Evolutionary conservation across 1,284 basidiomycete genomes (phyloP), one percentile per base, ranked within the genome.

Genomic region (Jaminaea rosea): DNA sequence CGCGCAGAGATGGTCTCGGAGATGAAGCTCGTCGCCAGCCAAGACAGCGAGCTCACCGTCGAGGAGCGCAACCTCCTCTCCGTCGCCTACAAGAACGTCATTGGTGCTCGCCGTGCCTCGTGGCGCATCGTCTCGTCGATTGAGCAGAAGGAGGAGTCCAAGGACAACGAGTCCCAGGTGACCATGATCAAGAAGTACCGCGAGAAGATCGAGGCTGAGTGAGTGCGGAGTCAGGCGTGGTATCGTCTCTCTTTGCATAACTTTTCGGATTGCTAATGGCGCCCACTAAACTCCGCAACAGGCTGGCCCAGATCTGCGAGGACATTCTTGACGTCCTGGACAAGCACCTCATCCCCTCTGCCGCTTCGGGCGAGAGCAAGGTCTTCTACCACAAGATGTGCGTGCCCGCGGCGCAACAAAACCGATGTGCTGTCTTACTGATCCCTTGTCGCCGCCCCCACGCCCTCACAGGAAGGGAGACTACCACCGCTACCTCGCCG

Each of bases 341-440:
- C 80, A 90, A 94, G 81, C 92, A 98, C 82, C 86, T 98, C 69
- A 97, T 98, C 74, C 93, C 94, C 62, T 93, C 90, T 29, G 94
- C 93, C 53, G 91, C 90, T 58, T 87, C 90, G 58, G 93, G 94
- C 75, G 94, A 98, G 80, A 92, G 88, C 63, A 97, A 97, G 83
- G 93, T 98, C 63, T 98, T 98, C 84, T 98, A 98, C 83, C 93
- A 97, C 85, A 98, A 98, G 87, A 97, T 98, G 92, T 93, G 73
- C 63, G 87, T 76, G n/a, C 10, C 10, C n/a, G 10, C 10, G 9
- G 15, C 21, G 37, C 46, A 32, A 6, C n/a, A n/a, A 31, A 8
- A 31, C 29, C 29, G 39, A 7, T 5, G 17, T 17, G 6, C 2
- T 2, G 4, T 23, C 19, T 11, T 42, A 42, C 39, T 42, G 39